These are phyloP conservation scores for Magnolia changhungtana DNA, from an alignment of 164 flowering plant genomes.

Conservation along the genomic window DNA sequence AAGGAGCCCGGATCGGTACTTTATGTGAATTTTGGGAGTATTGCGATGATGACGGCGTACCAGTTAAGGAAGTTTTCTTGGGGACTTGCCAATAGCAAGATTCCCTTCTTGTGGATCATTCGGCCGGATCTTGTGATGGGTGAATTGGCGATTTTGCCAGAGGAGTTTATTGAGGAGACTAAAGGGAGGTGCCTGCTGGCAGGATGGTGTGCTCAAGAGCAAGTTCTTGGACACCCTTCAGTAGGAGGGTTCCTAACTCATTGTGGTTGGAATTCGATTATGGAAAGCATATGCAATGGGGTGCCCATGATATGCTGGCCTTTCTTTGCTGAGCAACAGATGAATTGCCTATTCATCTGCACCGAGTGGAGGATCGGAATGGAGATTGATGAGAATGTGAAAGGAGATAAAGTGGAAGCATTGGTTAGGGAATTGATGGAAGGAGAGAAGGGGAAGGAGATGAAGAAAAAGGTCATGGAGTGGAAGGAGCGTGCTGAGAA, in stretches of 20 bases:
- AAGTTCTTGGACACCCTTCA: constrained; percentile 11
- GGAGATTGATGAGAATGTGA: constrained; percentile 15
- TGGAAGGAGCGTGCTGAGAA: constrained; percentile 4
- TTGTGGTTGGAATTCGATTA: constrained; percentile 20
- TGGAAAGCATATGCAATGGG: constrained; percentile 13
- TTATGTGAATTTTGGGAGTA: constrained; percentile 54
- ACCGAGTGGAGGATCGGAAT: constrained; percentile 17
- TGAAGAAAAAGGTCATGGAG: constrained; percentile 9
- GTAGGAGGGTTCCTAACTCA: constrained; percentile 17
- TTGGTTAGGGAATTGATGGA: constrained; percentile 14
- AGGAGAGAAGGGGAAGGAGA: constrained; percentile 15
- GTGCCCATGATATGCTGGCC: constrained; percentile 23
- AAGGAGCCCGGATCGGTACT: constrained; percentile 36
- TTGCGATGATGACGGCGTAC: constrained; percentile 30
- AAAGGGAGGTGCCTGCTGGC: constrained; percentile 7
- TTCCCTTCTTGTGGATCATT: constrained; percentile 19
- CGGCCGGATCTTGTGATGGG: constrained; percentile 13
- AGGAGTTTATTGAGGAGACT: constrained; percentile 8
- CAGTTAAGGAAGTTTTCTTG: constrained; percentile 49
- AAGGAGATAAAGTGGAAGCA: constrained; percentile 11
- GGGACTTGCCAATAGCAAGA: constrained; percentile 49
- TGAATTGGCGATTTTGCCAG: neutral
- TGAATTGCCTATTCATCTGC: constrained; percentile 14
- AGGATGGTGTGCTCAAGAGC: constrained; percentile 17
- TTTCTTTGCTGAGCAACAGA: constrained; percentile 17